Percentiles rank a stretch among this genome's conserved stretches.
phyloP scores from a whole-genome alignment of 2,329 filamentous ascomycete species.

The Colletotrichum theobromicola region DNA sequence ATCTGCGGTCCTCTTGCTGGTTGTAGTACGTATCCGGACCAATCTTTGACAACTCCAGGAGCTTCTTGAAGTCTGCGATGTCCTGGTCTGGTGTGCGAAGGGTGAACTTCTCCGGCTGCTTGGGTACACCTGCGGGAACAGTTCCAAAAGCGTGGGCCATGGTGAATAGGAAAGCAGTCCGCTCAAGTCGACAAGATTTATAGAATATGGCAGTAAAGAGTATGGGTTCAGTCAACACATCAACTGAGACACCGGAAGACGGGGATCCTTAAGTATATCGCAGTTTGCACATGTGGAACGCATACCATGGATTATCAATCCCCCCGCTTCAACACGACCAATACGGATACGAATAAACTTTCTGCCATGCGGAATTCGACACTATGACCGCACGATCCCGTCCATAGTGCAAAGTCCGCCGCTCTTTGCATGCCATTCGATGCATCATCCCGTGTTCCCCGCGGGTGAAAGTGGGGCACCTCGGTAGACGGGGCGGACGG shows the following conservation, averaged over 20 bases:
- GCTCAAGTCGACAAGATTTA: not conserved
- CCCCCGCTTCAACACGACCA: not conserved
- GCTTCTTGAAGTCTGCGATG: constrained; percentile 47
- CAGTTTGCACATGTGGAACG: not conserved
- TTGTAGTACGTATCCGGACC: constrained; percentile 55
- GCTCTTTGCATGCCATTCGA: not conserved
- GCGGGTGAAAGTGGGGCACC: not conserved
- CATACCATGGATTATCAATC: not conserved
- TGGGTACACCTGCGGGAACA: not conserved
- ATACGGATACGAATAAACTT: not conserved
- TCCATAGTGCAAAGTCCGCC: not conserved
- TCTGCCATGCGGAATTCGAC: not conserved
- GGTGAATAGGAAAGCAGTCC: not conserved
- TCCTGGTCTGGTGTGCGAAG: constrained; percentile 45
- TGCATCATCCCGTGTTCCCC: not conserved
- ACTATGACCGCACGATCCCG: not conserved
- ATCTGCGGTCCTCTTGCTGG: constrained; percentile 41
- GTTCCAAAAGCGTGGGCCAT: constrained; percentile 11
- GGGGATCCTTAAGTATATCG: not conserved
- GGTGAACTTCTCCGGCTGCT: constrained; percentile 37
- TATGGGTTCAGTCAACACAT: not conserved
- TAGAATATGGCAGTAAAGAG: no score
- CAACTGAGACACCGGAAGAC: not conserved
- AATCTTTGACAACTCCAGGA: constrained; percentile 52
- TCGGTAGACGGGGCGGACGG: not conserved